Base-by-base conservation (phyloP, 805 yeast species). In the Ogataea ramenticola region DNA sequence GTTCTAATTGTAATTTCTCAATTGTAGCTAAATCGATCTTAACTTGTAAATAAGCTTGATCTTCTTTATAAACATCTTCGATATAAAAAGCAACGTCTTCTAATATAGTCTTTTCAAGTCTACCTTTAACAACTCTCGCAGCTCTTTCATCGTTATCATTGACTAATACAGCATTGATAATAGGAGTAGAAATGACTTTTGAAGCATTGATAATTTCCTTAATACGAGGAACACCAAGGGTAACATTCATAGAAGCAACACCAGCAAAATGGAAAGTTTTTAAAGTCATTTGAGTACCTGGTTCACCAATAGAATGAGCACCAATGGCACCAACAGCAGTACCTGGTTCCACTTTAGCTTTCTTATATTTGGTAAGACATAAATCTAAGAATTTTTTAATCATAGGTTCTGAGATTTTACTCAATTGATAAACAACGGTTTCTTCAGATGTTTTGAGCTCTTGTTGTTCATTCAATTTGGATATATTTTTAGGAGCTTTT, bases 291-390 rank as follows among this genome's bases (percentile, higher is more conserved):
- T 93, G 99, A 1, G 99, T 93, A 63, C 98, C 99, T 20, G 99
- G 99, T 61, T 91, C 99, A 69, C 99, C 99, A 71, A 93, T 93
- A 37, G 96, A 87, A 62, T 93, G 99, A 0, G 99, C 99, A 54
- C 98, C 99, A 67, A 93, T 90, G 22, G 99, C 98, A 52, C 99
- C 99, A 44, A 93, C 98, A 2, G 99, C 99, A 4, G 99, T 93
- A 49, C 98, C 99, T 1, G 99, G 99, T 64, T 93, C 99, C 16
- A 93, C 97, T 66, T 82, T 82, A 8, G 99, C 96, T 52, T 83
- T 75, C 43, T 79, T 79, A 58, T 93, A 93, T 66, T 93, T 93
- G 53, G 70, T 68, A 47, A 91, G 72, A 53, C 97, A 86, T 54
- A 85, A 77, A 40, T 76, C 73, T 57, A 93, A 68, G 65, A 93